phyloP scores from a whole-genome alignment of 768 basidiomycete species.

The Panus rudis region DNA sequence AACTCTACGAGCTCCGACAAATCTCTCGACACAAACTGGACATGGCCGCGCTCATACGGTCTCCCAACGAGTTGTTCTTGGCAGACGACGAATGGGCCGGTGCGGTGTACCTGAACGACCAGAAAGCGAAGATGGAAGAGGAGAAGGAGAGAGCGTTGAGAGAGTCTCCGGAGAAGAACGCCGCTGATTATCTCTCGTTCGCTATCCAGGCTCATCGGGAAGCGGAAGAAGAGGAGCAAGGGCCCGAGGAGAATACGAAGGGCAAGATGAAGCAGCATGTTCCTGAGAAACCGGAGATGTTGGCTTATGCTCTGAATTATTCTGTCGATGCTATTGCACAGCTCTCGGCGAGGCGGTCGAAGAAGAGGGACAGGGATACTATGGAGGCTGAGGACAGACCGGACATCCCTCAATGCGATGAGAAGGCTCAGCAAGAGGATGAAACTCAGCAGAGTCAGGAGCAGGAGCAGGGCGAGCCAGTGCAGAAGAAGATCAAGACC shows the following conservation, averaged over 20 bases:
- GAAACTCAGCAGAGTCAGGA: neutral
- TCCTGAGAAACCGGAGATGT: slow-evolving; percentile 38
- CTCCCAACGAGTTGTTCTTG: slow-evolving; percentile 34
- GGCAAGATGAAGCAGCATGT: too few species aligned
- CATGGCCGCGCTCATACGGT: slow-evolving; percentile 35
- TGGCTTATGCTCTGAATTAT: slow-evolving; percentile 51
- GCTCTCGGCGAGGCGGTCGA: slow-evolving; percentile 18
- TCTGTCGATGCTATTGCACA: slow-evolving; percentile 46
- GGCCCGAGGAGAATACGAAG: slow-evolving; percentile 10
- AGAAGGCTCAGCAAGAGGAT: slow-evolving; percentile 2
- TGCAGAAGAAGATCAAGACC: too few species aligned
- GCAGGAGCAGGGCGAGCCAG: slow-evolving; percentile 1
- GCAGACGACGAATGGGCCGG: slow-evolving; percentile 30
- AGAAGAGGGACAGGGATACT: slow-evolving; percentile 4
- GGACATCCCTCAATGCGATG: neutral
- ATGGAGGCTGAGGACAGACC: slow-evolving; percentile 4
- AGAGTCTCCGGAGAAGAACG: slow-evolving; percentile 25
- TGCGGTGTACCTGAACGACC: slow-evolving; percentile 26
- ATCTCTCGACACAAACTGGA: slow-evolving; percentile 26
- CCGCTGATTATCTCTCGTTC: slow-evolving; percentile 22
- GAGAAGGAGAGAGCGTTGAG: slow-evolving; percentile 18
- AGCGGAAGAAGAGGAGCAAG: slow-evolving; percentile 15
- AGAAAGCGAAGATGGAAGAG: slow-evolving; percentile 19
- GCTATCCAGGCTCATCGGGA: slow-evolving; percentile 25
- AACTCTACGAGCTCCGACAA: slow-evolving; percentile 13